Evolutionary conservation across 345 rosid species (phyloP).

Genomic region (Pugionium dolabratum): DNA sequence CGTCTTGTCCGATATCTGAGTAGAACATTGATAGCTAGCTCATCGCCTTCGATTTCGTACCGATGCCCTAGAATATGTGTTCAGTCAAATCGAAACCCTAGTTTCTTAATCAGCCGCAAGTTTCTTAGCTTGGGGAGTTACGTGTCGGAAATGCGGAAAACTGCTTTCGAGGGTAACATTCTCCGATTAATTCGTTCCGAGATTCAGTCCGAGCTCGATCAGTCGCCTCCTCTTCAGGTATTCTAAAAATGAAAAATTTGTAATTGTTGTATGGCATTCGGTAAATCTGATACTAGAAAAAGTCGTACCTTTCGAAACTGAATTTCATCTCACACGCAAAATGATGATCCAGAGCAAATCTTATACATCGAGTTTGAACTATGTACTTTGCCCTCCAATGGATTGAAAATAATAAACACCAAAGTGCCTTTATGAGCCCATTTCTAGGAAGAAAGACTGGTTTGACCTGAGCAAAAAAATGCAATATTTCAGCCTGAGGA

Average conservation of each 20-base stretch:
- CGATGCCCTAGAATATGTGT: constrained; percentile 7
- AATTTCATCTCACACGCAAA: background rate
- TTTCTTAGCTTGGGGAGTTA: constrained; percentile 48
- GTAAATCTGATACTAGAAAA: background rate
- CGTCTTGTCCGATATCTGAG: constrained; percentile 40
- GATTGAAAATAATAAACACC: background rate
- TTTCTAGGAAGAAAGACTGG: background rate
- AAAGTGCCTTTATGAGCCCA: background rate
- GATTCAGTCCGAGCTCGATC: constrained; percentile 69
- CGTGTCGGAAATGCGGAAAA: constrained; percentile 67
- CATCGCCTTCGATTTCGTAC: constrained; percentile 16
- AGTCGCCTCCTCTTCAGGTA: constrained; percentile 43
- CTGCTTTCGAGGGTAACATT: constrained; percentile 71
- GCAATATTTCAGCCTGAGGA: constrained; percentile 41
- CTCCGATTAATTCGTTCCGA: constrained; percentile 63
- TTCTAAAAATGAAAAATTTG: background rate
- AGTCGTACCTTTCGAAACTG: constrained; percentile 1
- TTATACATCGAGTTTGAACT: background rate
- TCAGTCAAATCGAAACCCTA: constrained; percentile 3
- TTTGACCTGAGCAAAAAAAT: background rate
- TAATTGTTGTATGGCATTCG: too few relatives aligned
- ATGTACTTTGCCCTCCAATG: background rate
- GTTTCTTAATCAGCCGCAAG: background rate
- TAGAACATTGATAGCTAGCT: constrained; percentile 28
- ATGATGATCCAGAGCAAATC: background rate